phyloP scores from a whole-genome alignment of 2,329 filamentous ascomycete species.

The Chrysosporium keratinophilum region DNA sequence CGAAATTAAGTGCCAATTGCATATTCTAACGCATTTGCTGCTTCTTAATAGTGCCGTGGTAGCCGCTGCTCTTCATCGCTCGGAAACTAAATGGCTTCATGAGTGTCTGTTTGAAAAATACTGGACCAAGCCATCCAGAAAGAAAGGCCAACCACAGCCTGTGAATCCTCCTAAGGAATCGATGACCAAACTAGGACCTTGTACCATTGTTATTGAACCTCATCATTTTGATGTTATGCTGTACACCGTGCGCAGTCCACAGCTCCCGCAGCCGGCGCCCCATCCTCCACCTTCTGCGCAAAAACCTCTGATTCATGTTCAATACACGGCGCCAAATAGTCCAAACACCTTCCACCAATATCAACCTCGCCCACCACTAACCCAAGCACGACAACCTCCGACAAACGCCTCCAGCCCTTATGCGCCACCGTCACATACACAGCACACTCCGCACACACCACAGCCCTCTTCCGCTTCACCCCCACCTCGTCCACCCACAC shows the following conservation, averaged over 20 bases:
- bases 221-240: slow-evolving; percentile 52
- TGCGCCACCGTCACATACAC: slow-evolving; percentile 19
- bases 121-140: slow-evolving; percentile 49
- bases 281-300: slow-evolving; percentile 17
- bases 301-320: slow-evolving; percentile 36
- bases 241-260: slow-evolving; percentile 45
- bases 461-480: not conserved
- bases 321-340: slow-evolving; percentile 33
- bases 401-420: slow-evolving; percentile 19
- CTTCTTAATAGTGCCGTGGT: slow-evolving; percentile 42
- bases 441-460: slow-evolving; percentile 13
- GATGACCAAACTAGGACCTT: slow-evolving; percentile 47
- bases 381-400: slow-evolving; percentile 21
- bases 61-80: slow-evolving; percentile 47
- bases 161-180: slow-evolving; percentile 43
- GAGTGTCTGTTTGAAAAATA: slow-evolving; percentile 47
- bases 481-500: not conserved
- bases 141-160: slow-evolving; percentile 40
- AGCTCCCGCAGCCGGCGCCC: slow-evolving; percentile 25
- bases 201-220: slow-evolving; percentile 52
- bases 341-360: slow-evolving; percentile 35
- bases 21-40: slow-evolving; percentile 16
- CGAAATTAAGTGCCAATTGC: not conserved
- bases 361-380: slow-evolving; percentile 26
- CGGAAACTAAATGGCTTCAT: slow-evolving; percentile 48